Evolutionary conservation across 163 green algal species (phyloP), one percentile per base, ranked within the genome.

Genomic region (Prototheca wickerhamii): DNA sequence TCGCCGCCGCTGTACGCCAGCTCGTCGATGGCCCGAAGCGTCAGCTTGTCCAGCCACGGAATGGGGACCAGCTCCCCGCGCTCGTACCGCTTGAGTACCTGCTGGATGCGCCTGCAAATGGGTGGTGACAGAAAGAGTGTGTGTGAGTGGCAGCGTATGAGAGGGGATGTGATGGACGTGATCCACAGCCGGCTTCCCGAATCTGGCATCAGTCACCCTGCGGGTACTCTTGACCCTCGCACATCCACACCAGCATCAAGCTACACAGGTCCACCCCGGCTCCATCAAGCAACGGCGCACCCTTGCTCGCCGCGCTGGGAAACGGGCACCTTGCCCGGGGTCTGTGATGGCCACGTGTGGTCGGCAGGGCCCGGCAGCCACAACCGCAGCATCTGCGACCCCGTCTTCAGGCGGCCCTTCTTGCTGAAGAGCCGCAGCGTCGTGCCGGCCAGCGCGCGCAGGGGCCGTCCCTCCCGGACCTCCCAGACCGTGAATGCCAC

Each of bases 351-450:
- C 63, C 67, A 76, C 2, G 15, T 43, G 17, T 60, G 46, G 64
- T 86, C 82, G 4, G 82, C 76, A 20, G 65, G 31, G 17, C 55
- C 29, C 8, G 74, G 73, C 44, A 68, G 43, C 80, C 79, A 84
- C 63, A 93, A 42, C 46, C 66, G 65, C 53, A 95, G 73, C 29
- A 68, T 63, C 44, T 89, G 81, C 20, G 51, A 54, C 18, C 81
- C 87, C 58, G 81, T 87, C 67, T 95, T 95, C 23, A 96, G 65
- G 12, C 86, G 73, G 4, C 85, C 84, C 44, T 89, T 86, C 73
- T 90, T 91, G 77, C 79, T 91, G 79, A 96, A 96, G 35, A 96
- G 73, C 18, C 69, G 76, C 76, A 94, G 78, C 8, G 76, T 84
- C 29, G 76, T 71, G 28, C 77, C 74, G 18, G 80, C 87, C 40